Evolutionary conservation across 208 protist species (phyloP).

Genomic region (Leishmania major): DNA sequence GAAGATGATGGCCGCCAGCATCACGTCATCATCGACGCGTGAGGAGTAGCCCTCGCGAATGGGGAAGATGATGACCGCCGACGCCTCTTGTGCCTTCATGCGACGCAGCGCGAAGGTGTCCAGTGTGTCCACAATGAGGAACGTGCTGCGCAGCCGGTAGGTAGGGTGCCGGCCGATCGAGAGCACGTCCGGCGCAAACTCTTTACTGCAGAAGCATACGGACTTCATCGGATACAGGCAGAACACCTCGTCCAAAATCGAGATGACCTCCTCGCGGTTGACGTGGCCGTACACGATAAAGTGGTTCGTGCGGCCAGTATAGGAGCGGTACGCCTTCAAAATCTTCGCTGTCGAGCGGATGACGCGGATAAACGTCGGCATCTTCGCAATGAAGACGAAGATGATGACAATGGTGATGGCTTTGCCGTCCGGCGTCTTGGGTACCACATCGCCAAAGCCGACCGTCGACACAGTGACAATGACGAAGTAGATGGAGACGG

Average conservation of each 20-base stretch:
- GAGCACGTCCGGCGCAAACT: slow-evolving; percentile 62
- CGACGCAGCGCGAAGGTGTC: slow-evolving; percentile 64
- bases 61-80: slow-evolving; percentile 76
- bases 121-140: slow-evolving; percentile 66
- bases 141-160: slow-evolving; percentile 77
- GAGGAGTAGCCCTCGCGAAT: slow-evolving; percentile 70
- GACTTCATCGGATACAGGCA: slow-evolving; percentile 83
- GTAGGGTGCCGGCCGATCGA: slow-evolving; percentile 78
- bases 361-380: slow-evolving; percentile 84
- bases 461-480: slow-evolving; percentile 83
- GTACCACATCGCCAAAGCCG: slow-evolving; percentile 84
- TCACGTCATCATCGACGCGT: slow-evolving; percentile 82
- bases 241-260: slow-evolving; percentile 87
- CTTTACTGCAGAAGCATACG: slow-evolving; percentile 86
- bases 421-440: slow-evolving; percentile 61
- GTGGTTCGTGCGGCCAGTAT: slow-evolving; percentile 69
- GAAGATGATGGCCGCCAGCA: slow-evolving; percentile 84
- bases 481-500: slow-evolving; percentile 73
- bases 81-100: slow-evolving; percentile 66
- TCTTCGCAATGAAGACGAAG: slow-evolving; percentile 79
- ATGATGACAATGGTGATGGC: slow-evolving; percentile 78
- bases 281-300: slow-evolving; percentile 86
- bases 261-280: slow-evolving; percentile 67
- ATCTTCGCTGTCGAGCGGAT: slow-evolving; percentile 66
- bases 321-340: slow-evolving; percentile 62